Conservation (phyloP, 2,329 filamentous ascomycete species). For the Calonectria crousiana region DNA sequence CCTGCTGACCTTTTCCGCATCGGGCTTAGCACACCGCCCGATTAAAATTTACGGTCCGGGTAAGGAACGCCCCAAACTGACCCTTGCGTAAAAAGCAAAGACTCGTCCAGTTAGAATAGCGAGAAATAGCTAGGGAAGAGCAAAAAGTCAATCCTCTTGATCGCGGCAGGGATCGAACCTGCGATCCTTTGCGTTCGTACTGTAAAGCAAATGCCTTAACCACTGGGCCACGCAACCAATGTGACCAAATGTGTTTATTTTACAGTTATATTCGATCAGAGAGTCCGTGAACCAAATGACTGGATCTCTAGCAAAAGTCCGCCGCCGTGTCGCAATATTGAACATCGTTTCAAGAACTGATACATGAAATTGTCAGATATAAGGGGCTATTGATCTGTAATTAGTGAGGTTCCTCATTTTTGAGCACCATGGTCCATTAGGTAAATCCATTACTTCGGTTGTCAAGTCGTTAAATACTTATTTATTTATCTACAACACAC, state of each 20-base stretch:
- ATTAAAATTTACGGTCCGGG: too few relatives aligned
- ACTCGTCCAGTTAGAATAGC: background rate
- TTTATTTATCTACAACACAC: too few relatives aligned
- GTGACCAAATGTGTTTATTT: background rate
- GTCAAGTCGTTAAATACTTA: too few relatives aligned
- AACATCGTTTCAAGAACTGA: background rate
- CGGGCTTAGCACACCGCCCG: too few relatives aligned
- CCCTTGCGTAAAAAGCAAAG: background rate
- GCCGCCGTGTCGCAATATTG: background rate
- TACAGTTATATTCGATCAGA: background rate
- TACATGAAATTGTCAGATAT: background rate
- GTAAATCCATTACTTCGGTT: too few relatives aligned
- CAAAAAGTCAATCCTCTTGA: background rate
- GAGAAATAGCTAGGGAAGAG: background rate
- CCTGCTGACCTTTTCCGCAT: too few relatives aligned
- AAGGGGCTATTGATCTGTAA: too few relatives aligned
- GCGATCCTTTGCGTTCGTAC: background rate
- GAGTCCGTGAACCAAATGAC: too few relatives aligned
- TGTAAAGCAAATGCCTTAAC: conserved; percentile 14
- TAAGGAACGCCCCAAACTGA: too few relatives aligned
- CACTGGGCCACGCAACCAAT: conserved; percentile 1
- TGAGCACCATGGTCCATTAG: too few relatives aligned
- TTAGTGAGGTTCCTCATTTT: too few relatives aligned
- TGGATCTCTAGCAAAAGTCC: background rate
- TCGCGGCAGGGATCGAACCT: conserved; percentile 12